Evolutionary conservation across 371 early-diverging fungal species (phyloP), one percentile per base, ranked within the genome.

Genomic region (Lichtheimia ramosa): DNA sequence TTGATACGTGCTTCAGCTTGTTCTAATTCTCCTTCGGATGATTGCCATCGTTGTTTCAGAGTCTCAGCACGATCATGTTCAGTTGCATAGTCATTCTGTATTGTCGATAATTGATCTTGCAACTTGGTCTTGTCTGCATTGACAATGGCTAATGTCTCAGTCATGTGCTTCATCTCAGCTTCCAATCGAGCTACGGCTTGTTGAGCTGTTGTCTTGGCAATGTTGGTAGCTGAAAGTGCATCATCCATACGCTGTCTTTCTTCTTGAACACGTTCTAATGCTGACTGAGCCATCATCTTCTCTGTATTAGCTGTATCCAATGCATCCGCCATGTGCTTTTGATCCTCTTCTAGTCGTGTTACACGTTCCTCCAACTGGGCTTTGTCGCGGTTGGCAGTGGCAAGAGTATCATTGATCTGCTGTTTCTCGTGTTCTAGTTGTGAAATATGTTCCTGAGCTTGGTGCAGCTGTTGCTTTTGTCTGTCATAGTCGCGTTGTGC

Each of bases 1-100:
- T 76, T 79, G 14, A 79, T 70, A 34, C 67, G 71, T 39, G 68
- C 48, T 54, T 83, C 83, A 1, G 77, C 66, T 21, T 73, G 62
- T 43, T 73, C 73, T 7, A 73, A 58, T 3, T 53, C 27, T 46
- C 55, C 58, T 43, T 73, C 73, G 20, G 66, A 66, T 21, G 62
- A 54, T 15, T 67, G 64, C 73, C 73, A 73, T 40, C 70, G 51
- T 2, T 53, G 55, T 27, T 73, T 67, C 39, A 73, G 49, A 7
- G 57, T 58, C 12, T 73, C 67, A 14, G 68, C 68, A 12, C 71
- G 60, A 25, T 68, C 65, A 7, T 59, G 62, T 58, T 71, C 71
- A 0, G 55, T 48, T 27, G 51, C 27, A 34, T 34, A 34, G 34
- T 34, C 34, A 46, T 0, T 61, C 54, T 15, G 24, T 51, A 50